Base-by-base conservation (phyloP, 179 eudicot genomes). In the Camellia oleifera region DNA sequence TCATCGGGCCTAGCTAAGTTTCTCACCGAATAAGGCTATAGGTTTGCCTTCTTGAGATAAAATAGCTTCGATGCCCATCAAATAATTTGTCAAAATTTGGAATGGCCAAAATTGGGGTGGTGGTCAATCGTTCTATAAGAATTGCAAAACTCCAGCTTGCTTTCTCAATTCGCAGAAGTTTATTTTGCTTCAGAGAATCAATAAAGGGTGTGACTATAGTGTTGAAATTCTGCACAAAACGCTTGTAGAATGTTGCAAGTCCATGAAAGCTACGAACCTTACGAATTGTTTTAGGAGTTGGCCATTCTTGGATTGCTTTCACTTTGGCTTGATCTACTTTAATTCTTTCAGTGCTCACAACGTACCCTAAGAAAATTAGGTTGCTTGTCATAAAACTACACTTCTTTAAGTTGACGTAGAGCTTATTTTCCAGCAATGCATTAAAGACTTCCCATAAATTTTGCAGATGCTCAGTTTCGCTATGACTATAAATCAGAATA, bases 321-420 rank as follows among this genome's bases (percentile, higher is more conserved):
- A 56, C 66, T 1, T 67, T 65, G 14, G 8, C 72, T 52, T 77
- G 62, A 50, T 65, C 73, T 0, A 66, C 63, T 40, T 67, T 3
- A 1, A 26, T 65, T n/a, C 80, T 63, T 2, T 77, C 18, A 5
- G 3, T 50, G 17, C 80, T 77, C 4, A 67, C 72, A n/a, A 77
- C 20, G 67, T 10, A 77, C 2, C 78, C 62, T 15, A 72, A 12
- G 26, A 79, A 79, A 2, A 79, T 50, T 9, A 61, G 8, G 13
- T 20, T 42, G 11, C 72, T 15, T 0, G 62, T 42, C 42, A n/a
- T 61, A 62, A 79, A 72, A 12, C 2, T 11, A 11, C 77, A 71
- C 58, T 79, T 72, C 58, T 48, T 45, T 0, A 72, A 12, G 50
- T 79, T 79, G 26, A 23, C 77, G 61, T 12, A 79, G 0, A 60